These are phyloP conservation scores for Cutaneotrichosporon arboriforme DNA, from an alignment of 1,284 basidiomycete species.

Conservation along the genomic window DNA sequence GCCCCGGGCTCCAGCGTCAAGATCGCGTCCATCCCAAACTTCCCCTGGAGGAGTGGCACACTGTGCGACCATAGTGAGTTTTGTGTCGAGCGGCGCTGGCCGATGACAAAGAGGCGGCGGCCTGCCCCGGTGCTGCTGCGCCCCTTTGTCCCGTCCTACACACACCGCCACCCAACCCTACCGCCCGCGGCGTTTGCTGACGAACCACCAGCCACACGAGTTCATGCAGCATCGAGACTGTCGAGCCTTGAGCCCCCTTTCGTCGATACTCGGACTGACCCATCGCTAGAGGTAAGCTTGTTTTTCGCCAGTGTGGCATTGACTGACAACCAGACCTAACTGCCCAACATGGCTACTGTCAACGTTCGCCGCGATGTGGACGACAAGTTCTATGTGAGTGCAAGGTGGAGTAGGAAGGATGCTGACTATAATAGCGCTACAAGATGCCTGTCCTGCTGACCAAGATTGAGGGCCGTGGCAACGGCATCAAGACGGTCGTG, in stretches of 20 bases:
- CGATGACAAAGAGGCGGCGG: background rate
- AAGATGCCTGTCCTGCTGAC: slow-evolving; percentile 89
- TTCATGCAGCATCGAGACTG: slow-evolving; percentile 23
- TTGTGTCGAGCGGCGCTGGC: background rate
- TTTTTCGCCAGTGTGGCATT: background rate
- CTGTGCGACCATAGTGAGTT: slow-evolving; percentile 8
- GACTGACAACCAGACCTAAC: slow-evolving; percentile 11
- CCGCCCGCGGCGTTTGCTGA: too few relatives aligned
- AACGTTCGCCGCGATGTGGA: slow-evolving; percentile 99
- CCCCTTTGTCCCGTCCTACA: background rate
- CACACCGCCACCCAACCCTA: background rate
- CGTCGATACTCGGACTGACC: slow-evolving; percentile 9
- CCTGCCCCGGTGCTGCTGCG: background rate
- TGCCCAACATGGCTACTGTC: slow-evolving; percentile 73
- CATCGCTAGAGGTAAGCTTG: slow-evolving; percentile 19
- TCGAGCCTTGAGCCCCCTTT: slow-evolving; percentile 3
- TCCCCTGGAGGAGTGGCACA: slow-evolving; percentile 1
- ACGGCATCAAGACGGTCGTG: slow-evolving; percentile 98
- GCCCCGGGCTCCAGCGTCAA: slow-evolving; percentile 15
- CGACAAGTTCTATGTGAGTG: slow-evolving; percentile 55
- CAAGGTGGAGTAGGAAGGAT: background rate
- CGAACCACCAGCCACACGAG: slow-evolving; percentile 17
- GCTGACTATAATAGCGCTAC: slow-evolving; percentile 41
- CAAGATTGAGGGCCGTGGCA: slow-evolving; percentile 98
- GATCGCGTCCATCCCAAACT: slow-evolving; percentile 11